A percentile compares a stretch with the other conserved stretches of the same genome.
Conservation (phyloP, 352 stramenopile genomes). For the Pythium aquatile region DNA sequence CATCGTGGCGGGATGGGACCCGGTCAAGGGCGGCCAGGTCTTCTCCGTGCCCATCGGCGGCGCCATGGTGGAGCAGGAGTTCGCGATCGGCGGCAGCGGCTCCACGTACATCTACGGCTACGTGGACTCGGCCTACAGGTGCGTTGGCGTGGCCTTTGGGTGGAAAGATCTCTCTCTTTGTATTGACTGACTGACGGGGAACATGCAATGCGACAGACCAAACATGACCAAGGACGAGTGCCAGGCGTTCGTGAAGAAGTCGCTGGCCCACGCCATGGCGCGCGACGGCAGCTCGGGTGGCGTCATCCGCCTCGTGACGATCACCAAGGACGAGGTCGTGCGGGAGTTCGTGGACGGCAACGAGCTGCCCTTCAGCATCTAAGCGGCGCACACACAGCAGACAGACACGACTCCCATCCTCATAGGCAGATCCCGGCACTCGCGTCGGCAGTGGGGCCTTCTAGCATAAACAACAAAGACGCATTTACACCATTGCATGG, state of each 20-base stretch:
- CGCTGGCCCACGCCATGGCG: slow-evolving; percentile 97
- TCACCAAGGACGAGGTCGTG: slow-evolving; percentile 90
- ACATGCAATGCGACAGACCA: slow-evolving; percentile 34
- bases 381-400: slow-evolving; percentile 19
- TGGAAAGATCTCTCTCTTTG: neutral
- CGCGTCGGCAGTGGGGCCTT: too few species aligned
- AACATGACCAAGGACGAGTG: slow-evolving; percentile 98
- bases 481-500: neutral
- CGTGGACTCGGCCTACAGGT: slow-evolving; percentile 93
- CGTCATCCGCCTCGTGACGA: slow-evolving; percentile 96
- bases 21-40: slow-evolving; percentile 94
- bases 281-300: slow-evolving; percentile 98
- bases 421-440: too few species aligned
- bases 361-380: slow-evolving; percentile 88
- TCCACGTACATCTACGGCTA: slow-evolving; percentile 98
- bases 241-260: slow-evolving; percentile 93
- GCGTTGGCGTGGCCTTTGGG: slow-evolving; percentile 11
- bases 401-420: neutral
- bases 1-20: slow-evolving; percentile 98
- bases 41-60: slow-evolving; percentile 96
- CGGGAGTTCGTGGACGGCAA: slow-evolving; percentile 93
- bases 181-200: neutral
- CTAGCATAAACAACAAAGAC: neutral
- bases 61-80: slow-evolving; percentile 96
- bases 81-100: slow-evolving; percentile 96